phyloP scores from a whole-genome alignment of 73 alveolate species.

The Paramecium caudatum region DNA sequence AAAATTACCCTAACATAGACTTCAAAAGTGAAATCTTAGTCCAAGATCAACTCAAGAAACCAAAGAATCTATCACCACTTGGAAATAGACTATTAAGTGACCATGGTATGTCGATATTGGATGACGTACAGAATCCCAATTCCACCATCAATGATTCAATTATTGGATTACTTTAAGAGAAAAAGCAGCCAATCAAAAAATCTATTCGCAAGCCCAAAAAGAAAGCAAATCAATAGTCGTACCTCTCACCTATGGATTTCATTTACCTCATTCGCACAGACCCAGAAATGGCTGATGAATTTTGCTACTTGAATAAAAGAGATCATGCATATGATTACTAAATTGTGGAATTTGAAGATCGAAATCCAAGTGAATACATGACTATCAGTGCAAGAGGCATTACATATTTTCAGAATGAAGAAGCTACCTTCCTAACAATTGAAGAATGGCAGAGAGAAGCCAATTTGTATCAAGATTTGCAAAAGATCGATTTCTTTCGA shows the following conservation, averaged over 20 bases:
- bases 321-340: conserved; percentile 91
- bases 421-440: conserved; percentile 85
- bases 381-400: conserved; percentile 91
- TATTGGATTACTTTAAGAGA: conserved; percentile 33
- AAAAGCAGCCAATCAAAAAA: background rate
- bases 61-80: conserved; percentile 48
- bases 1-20: background rate
- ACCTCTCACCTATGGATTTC: conserved; percentile 89
- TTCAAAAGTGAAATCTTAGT: conserved; percentile 13
- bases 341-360: conserved; percentile 87
- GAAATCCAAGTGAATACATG: conserved; percentile 85
- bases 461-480: conserved; percentile 80
- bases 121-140: conserved; percentile 47
- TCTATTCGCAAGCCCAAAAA: conserved; percentile 47
- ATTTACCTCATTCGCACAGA: conserved; percentile 84
- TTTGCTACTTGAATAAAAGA: conserved; percentile 88
- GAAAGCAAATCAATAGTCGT: conserved; percentile 23
- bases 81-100: conserved; percentile 23
- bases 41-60: conserved; percentile 29
- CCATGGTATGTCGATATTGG: conserved; percentile 63
- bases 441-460: conserved; percentile 93
- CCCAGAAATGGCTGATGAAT: conserved; percentile 88
- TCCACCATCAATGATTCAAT: conserved; percentile 54
- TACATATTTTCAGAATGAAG: conserved; percentile 87
- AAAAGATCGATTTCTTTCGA: conserved; percentile 85